Evolutionary conservation across 176 grass and related monocot genomes (phyloP).

Genomic region (Eleusine coracana): DNA sequence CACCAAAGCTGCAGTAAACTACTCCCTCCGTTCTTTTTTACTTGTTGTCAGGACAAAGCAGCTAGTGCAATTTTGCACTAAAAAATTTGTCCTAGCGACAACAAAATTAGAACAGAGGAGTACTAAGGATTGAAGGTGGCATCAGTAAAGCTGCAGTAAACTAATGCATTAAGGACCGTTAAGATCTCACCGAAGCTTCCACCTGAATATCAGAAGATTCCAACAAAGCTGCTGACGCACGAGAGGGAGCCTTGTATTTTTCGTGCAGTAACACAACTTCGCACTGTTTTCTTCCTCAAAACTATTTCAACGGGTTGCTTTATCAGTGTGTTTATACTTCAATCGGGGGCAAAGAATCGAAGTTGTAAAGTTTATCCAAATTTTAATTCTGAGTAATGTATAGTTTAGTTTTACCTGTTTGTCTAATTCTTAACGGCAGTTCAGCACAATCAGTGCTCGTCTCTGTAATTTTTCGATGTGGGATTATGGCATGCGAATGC

Average conservation of each 20-base stretch:
- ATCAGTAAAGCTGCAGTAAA: not conserved
- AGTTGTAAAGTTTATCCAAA: slow-evolving; percentile 27
- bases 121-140: not conserved
- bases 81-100: no score
- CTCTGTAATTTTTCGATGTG: no score
- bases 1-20: slow-evolving; percentile 53
- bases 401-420: slow-evolving; percentile 18
- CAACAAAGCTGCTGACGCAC: not conserved
- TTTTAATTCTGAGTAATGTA: slow-evolving; percentile 32
- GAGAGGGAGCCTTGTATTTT: not conserved
- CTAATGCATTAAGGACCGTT: not conserved
- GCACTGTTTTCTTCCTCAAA: not conserved
- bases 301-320: not conserved
- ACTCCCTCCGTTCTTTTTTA: no score
- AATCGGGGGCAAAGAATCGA: not conserved
- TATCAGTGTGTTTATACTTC: slow-evolving; percentile 1
- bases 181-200: not conserved
- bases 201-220: slow-evolving; percentile 12
- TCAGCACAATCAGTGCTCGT: not conserved
- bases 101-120: no score
- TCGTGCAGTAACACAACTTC: not conserved
- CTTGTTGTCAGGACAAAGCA: no score
- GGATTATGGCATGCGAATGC: no score
- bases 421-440: not conserved
- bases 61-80: no score